phyloP scores from a whole-genome alignment of 768 basidiomycete species.

The Boletus rubescentipes region DNA sequence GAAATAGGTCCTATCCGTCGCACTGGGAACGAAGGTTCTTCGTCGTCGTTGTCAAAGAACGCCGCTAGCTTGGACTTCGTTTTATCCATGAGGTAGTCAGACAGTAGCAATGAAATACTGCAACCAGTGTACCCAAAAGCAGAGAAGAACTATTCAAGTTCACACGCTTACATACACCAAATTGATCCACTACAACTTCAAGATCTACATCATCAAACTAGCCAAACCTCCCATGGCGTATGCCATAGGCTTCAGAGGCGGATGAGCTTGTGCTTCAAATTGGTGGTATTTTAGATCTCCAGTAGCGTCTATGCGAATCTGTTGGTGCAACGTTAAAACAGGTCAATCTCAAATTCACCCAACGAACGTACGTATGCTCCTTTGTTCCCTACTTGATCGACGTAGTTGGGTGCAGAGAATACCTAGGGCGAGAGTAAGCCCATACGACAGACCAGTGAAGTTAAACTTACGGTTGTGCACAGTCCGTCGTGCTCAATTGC shows the following conservation, averaged over 20 bases:
- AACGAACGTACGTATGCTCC: slow-evolving; percentile 73
- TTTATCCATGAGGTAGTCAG: slow-evolving; percentile 30
- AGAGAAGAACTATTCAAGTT: slow-evolving; percentile 10
- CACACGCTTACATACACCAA: slow-evolving; percentile 23
- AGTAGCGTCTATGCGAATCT: slow-evolving; percentile 81
- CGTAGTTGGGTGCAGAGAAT: slow-evolving; percentile 94
- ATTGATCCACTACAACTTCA: not conserved
- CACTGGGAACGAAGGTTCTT: slow-evolving; percentile 87
- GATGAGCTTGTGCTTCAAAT: slow-evolving; percentile 86
- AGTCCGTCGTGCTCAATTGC: slow-evolving; percentile 92
- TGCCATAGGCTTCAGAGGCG: slow-evolving; percentile 92
- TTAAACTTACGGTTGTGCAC: slow-evolving; percentile 78
- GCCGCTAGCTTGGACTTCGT: slow-evolving; percentile 59
- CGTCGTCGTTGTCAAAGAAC: slow-evolving; percentile 84
- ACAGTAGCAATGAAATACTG: slow-evolving; percentile 1
- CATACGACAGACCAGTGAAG: not conserved
- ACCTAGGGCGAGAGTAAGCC: slow-evolving; percentile 46
- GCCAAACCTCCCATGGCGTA: slow-evolving; percentile 69
- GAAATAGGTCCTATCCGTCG: slow-evolving; percentile 77
- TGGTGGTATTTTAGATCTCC: slow-evolving; percentile 75
- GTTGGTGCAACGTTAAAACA: slow-evolving; percentile 6
- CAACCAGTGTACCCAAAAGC: not conserved
- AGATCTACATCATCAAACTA: slow-evolving; percentile 63
- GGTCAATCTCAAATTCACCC: not conserved
- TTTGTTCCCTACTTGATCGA: slow-evolving; percentile 89